Evolutionary conservation across 139 green algal species (phyloP), one percentile per base, ranked within the genome.

Genomic region (Haematococcus lacustris): DNA sequence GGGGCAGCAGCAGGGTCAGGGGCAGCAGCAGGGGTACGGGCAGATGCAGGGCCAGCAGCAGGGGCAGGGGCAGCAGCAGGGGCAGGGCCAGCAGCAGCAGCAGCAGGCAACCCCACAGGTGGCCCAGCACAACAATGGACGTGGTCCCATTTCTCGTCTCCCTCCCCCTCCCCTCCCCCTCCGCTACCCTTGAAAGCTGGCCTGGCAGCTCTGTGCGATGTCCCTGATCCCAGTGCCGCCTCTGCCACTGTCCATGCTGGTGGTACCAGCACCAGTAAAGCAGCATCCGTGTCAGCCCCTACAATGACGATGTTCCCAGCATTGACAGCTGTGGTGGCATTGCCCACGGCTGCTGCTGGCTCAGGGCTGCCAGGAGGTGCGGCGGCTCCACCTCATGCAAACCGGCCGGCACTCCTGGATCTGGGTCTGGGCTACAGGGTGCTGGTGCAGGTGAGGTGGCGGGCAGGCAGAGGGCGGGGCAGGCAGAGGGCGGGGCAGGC

Each of bases 341-440:
- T 13, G 47, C 47, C 13, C 47, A 13, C 13, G 21, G 13, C 21
- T 21, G 21, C 13, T 21, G 13, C 47, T 57, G 47, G 47, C 47
- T 13, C 13, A 57, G 47, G 47, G 13, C 13, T 57, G 47, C 47
- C 47, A 28, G 47, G 47, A 57, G 13, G 21, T 13, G 47, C 21
- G 47, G 13, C 47, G 13, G 13, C 47, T 57, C 13, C 47, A 13
- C 47, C 47, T 57, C 47, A 57, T 13, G 47, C 47, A 13, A 28
- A 21, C 13, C 21, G 47, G 47, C 47, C 47, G 47, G 47, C 13
- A 57, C 47, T 28, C 30, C 30, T 51, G 63, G 63, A 69, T 6
- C 25, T 73, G 32, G 67, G 67, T 2, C 28, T 75, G 33, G 70
- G 70, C 23, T 63, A 75, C 57, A 53, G 70, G 2, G 70, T 75